Evolutionary conservation across 495 filamentous ascomycete species (phyloP), one percentile per base, ranked within the genome.

Genomic region (Penicillium canariense): DNA sequence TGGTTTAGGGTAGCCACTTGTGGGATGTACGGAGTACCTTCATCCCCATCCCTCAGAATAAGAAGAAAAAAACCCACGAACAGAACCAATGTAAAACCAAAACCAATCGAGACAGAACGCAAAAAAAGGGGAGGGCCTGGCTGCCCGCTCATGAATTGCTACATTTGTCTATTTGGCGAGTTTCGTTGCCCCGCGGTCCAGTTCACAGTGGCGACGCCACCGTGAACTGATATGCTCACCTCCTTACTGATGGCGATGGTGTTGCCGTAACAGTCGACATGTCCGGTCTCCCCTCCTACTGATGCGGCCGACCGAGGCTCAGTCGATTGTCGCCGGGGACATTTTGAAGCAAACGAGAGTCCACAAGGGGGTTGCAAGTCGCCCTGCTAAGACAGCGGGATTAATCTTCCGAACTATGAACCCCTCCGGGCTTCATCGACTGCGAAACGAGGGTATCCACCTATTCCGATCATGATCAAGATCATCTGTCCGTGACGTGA

Each of bases 211-310:
- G n/a, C 12, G 32, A 26, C 47, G 53, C 53, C 47, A 56, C 53
- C 17, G 20, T 14, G 31, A 26, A 20, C 39, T 45, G 46, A 56
- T 56, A 56, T 38, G 46, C 48, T 48, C 18, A 27, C 42, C 43
- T 57, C 55, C 26, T 48, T 52, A 12, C 40, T 31, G 40, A 56
- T 28, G 48, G 23, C 23, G 23, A 45, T n/a, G 23, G n/a, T n/a
- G 15, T 47, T 32, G 14, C 31, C 51, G 39, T 22, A 50, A 47
- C 17, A 31, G 46, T 38, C 18, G 6, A 20, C 22, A 44, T 45
- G 50, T 44, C 50, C 55, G 10, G 50, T 45, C 20, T 39, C 35
- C 38, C 45, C 12, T 22, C 10, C 17, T 35, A 42, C 1, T 11
- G 23, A 42, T 25, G n/a, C 23, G 43, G 14, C 3, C 18, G 23